These are phyloP conservation scores for Kwoniella sp. DNA, from an alignment of 768 basidiomycete species.

Conservation along the genomic window DNA sequence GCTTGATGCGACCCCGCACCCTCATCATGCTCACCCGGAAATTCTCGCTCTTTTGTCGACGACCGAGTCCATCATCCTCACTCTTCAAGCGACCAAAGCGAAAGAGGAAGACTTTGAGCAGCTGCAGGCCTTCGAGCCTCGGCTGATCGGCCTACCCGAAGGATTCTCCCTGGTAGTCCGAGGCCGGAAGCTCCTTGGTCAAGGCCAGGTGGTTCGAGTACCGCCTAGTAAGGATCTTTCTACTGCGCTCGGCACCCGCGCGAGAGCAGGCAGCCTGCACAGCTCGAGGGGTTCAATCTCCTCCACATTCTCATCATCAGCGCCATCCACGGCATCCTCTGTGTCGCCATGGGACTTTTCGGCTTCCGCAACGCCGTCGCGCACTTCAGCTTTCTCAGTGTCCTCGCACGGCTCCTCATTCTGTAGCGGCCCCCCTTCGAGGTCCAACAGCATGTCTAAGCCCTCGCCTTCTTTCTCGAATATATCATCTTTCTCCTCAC, in stretches of 20 bases:
- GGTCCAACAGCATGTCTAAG: constrained; percentile 23
- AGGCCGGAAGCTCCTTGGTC: constrained; percentile 73
- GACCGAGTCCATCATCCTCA: constrained; percentile 71
- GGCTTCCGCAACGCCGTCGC: constrained; percentile 18
- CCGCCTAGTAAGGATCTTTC: constrained; percentile 20
- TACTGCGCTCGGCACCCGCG: background rate
- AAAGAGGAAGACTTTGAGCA: constrained; percentile 85
- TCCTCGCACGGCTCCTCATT: constrained; percentile 22
- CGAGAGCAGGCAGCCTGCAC: constrained; percentile 28
- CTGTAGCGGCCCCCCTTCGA: constrained; percentile 19
- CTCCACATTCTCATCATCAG: constrained; percentile 33
- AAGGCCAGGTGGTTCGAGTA: constrained; percentile 65
- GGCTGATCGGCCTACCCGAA: constrained; percentile 66
- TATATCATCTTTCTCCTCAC: constrained; percentile 9
- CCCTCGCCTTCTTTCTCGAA: constrained; percentile 11
- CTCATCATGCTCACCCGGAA: constrained; percentile 71
- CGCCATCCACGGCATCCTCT: constrained; percentile 18
- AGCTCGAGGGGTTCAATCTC: constrained; percentile 35
- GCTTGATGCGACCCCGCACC: constrained; percentile 68
- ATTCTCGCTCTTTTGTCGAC: constrained; percentile 67
- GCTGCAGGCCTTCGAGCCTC: constrained; percentile 65
- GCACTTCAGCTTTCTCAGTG: constrained; percentile 35
- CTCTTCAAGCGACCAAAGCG: constrained; percentile 80
- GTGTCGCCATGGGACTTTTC: constrained; percentile 40
- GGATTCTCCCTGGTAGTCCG: constrained; percentile 66